phyloP scores from a whole-genome alignment of 345 rosid genomes.

The Capsella bursapastoris region DNA sequence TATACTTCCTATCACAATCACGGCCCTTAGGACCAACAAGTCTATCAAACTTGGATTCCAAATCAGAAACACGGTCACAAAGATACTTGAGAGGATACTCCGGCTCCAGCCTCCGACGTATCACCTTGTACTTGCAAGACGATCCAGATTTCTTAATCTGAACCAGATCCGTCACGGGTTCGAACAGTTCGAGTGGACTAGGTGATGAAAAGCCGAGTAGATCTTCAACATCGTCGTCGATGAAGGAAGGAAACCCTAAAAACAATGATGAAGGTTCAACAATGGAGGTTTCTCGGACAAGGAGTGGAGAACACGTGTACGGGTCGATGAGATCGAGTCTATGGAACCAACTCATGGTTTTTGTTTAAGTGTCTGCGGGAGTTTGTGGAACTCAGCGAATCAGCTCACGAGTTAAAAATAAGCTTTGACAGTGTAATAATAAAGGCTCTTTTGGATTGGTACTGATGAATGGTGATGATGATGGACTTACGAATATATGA shows the following conservation, averaged over 20 bases:
- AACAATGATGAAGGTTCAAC: conserved; percentile 25
- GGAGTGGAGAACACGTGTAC: conserved; percentile 40
- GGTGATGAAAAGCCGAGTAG: conserved; percentile 51
- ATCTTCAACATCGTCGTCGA: conserved; percentile 36
- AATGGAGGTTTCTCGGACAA: conserved; percentile 35
- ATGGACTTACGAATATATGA: not conserved
- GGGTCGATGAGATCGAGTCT: conserved; percentile 41
- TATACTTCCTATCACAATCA: conserved; percentile 73
- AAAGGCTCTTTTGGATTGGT: conserved; percentile 27
- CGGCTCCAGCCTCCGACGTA: conserved; percentile 50
- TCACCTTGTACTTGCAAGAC: conserved; percentile 54
- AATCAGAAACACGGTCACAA: conserved; percentile 61
- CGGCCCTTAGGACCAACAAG: conserved; percentile 42
- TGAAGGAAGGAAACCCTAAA: conserved; percentile 33
- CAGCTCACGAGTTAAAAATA: conserved; percentile 17
- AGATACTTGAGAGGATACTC: conserved; percentile 53
- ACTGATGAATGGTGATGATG: conserved; percentile 6
- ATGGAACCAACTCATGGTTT: conserved; percentile 39
- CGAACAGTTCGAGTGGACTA: conserved; percentile 52
- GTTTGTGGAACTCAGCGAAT: conserved; percentile 39
- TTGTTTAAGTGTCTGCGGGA: conserved; percentile 26
- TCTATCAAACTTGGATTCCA: conserved; percentile 74
- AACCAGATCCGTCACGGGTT: conserved; percentile 66
- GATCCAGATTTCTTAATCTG: conserved; percentile 54
- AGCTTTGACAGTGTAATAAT: conserved; percentile 2